Evolutionary conservation across 2,329 filamentous ascomycete genomes (phyloP).

Genomic region (Purpureocillium takamizusanense): DNA sequence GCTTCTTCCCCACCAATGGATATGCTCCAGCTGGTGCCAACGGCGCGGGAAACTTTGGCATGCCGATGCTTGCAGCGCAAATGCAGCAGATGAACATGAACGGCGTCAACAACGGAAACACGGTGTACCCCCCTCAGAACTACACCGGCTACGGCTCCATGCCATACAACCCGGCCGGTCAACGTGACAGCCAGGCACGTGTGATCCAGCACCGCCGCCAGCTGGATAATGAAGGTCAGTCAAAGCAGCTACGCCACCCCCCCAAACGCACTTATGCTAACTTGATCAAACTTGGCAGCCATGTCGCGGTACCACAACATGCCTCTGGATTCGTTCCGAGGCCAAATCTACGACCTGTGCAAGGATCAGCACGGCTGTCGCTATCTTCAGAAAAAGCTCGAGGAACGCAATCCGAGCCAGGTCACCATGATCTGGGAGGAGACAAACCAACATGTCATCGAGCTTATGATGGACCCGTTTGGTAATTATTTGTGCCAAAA

Average conservation of each 20-base stretch:
- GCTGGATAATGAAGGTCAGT: constrained; percentile 61
- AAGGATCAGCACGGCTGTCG: constrained; percentile 98
- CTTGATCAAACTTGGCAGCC: constrained; percentile 24
- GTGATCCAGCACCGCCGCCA: constrained; percentile 68
- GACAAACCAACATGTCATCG: constrained; percentile 86
- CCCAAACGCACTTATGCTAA: constrained; percentile 16
- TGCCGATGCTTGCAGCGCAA: constrained; percentile 51
- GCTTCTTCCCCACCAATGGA: constrained; percentile 20
- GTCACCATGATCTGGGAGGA: constrained; percentile 91
- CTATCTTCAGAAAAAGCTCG: constrained; percentile 93
- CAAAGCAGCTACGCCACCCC: too few relatives aligned
- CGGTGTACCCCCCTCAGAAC: constrained; percentile 45
- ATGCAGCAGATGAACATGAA: constrained; percentile 58
- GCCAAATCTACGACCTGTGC: constrained; percentile 82
- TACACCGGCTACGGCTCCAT: constrained; percentile 48
- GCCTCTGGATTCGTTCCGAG: constrained; percentile 69
- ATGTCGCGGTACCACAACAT: constrained; percentile 79
- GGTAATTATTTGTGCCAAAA: constrained; percentile 99
- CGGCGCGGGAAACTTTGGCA: constrained; percentile 15
- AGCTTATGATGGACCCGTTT: constrained; percentile 98
- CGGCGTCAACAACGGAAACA: constrained; percentile 26
- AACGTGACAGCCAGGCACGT: constrained; percentile 66
- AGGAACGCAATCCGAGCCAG: constrained; percentile 75
- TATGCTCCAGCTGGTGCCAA: constrained; percentile 17
- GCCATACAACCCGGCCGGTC: constrained; percentile 39